Conservation (phyloP, 176 grass and related monocot genomes). For the Avena insularis region DNA sequence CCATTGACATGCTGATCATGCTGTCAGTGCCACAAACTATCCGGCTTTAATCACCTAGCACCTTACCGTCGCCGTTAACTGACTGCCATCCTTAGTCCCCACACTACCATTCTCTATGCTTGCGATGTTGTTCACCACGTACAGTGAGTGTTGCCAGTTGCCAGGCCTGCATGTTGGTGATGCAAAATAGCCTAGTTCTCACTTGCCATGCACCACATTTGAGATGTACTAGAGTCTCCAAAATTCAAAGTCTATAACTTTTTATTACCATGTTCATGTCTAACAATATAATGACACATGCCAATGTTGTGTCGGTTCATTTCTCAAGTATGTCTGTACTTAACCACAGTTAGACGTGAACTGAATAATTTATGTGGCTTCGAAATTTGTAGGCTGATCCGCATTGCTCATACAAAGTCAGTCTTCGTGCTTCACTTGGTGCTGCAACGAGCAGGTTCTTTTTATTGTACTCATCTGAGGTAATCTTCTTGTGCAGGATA, state of each 20-base stretch:
- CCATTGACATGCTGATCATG: background rate
- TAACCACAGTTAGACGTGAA: constrained; percentile 6
- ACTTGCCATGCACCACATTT: constrained; percentile 4
- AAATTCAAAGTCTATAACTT: background rate
- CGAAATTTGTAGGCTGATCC: constrained; percentile 81
- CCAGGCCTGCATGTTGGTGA: constrained; percentile 10
- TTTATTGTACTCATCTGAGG: constrained; percentile 86
- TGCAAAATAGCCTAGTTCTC: background rate
- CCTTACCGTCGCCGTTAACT: background rate
- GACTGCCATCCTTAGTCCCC: constrained; percentile 7
- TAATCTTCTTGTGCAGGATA: constrained; percentile 39
- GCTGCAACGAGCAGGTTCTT: constrained; percentile 84
- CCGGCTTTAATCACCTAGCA: background rate
- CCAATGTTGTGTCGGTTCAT: constrained; percentile 30
- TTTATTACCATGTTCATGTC: constrained; percentile 11
- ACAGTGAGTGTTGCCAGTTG: background rate
- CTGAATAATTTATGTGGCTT: constrained; percentile 16
- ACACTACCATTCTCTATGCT: background rate
- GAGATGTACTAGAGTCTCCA: background rate
- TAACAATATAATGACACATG: background rate
- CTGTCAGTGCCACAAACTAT: background rate
- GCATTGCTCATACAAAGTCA: constrained; percentile 88
- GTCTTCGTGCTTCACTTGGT: constrained; percentile 65
- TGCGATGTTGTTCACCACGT: background rate
- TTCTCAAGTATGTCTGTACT: constrained; percentile 17